These are phyloP conservation scores for Sclerotinia borealis DNA, from an alignment of 2,329 filamentous ascomycete genomes.

Conservation along the genomic window DNA sequence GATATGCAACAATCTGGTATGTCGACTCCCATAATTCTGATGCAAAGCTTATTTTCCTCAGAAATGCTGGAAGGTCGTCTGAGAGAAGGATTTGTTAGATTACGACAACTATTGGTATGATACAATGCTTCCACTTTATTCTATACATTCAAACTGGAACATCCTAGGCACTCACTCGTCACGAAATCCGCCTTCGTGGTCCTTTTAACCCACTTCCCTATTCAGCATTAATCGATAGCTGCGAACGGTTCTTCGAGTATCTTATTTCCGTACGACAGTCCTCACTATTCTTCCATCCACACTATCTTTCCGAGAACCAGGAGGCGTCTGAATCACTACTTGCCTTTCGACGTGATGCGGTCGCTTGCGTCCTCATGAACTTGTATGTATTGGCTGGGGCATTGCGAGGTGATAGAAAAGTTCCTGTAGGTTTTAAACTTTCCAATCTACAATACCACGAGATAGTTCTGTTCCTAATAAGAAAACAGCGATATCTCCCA, in stretches of 20 bases:
- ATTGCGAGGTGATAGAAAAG: constrained; percentile 43
- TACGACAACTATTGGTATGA: constrained; percentile 45
- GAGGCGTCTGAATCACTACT: constrained; percentile 45
- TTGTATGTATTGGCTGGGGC: constrained; percentile 53
- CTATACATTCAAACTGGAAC: not conserved
- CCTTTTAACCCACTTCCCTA: constrained; percentile 53
- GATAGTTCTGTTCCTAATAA: not conserved
- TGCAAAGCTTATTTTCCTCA: constrained; percentile 13
- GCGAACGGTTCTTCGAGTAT: constrained; percentile 54
- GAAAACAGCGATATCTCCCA: constrained; percentile 44
- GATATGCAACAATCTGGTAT: constrained; percentile 43
- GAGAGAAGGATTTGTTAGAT: constrained; percentile 53
- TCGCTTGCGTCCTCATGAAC: constrained; percentile 52
- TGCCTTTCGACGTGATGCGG: constrained; percentile 48
- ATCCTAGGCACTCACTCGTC: constrained; percentile 44
- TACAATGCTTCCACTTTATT: not conserved
- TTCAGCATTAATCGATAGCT: constrained; percentile 48
- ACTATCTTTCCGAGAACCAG: constrained; percentile 44
- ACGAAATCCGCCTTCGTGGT: constrained; percentile 52
- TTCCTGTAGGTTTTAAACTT: constrained; percentile 34
- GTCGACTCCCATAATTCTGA: not conserved
- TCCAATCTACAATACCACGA: not conserved
- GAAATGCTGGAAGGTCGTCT: constrained; percentile 54
- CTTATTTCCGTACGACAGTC: constrained; percentile 52
- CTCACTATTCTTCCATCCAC: constrained; percentile 50